Evolutionary conservation across 352 stramenopile genomes (phyloP), one percentile per base, ranked within the genome.

Genomic region (Lagenidium sp.): DNA sequence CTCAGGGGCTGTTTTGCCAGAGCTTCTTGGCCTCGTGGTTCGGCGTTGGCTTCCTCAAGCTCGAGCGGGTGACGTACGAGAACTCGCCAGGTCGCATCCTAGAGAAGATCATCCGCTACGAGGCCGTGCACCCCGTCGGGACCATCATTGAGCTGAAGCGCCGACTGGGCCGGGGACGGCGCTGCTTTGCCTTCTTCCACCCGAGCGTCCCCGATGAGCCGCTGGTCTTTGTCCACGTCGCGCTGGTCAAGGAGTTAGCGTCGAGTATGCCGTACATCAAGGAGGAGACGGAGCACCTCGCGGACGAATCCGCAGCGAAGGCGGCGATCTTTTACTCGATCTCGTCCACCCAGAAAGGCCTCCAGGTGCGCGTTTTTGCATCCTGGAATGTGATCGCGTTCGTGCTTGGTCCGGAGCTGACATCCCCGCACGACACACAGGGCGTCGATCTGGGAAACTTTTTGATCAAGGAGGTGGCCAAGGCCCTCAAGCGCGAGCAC

Each of bases 291-390:
- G 72, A 89, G 32, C 66, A 67, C 44, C 59, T 88, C 41, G 32
- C 58, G 18, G 68, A 92, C 43, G 57, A 71, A 25, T 63, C 66
- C 6, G 53, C 85, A 37, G 68, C 73, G 13, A 67, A 71, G 29
- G 66, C 82, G 41, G 92, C 94, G 13, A 95, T 97, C 25, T 98
- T 98, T 55, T 98, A 98, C 64, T 98, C 93, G 1, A 98, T 98
- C 55, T 97, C 73, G 7, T 90, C 91, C 29, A 95, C 92, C 4
- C 83, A 97, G 53, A 85, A 84, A 45, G 94, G 93, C 8, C 60
- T 92, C 18, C 76, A 85, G 68, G 77, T 90, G 40, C 1, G 42
- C 25, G 16, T 6, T 23, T 41, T 16, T 25, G n/a, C n/a, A n/a
- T n/a, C n/a, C n/a, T n/a, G n/a, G n/a, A n/a, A n/a, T n/a, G n/a